Conservation (phyloP, 371 early-diverging fungal species). For the Mortierella sp. region DNA sequence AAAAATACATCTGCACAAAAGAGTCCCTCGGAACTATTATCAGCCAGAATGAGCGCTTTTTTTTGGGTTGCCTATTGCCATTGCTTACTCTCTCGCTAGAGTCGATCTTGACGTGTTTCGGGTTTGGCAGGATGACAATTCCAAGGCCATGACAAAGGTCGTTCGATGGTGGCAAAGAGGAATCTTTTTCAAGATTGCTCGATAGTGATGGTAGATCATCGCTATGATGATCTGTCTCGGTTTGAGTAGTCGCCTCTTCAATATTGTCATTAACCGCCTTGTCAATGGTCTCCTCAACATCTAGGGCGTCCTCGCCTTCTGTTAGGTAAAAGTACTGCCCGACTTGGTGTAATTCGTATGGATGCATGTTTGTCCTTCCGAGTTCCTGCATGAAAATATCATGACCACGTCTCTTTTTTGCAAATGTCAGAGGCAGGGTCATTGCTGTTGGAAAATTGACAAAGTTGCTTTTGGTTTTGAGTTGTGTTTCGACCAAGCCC, state of each 20-base stretch:
- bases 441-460: slow-evolving; percentile 76
- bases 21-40: slow-evolving; percentile 69
- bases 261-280: slow-evolving; percentile 10
- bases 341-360: slow-evolving; percentile 67
- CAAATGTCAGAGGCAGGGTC: slow-evolving; percentile 73
- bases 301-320: slow-evolving; percentile 56
- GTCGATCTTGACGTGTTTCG: slow-evolving; percentile 3
- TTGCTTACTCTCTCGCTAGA: not conserved
- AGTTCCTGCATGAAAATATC: slow-evolving; percentile 73
- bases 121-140: slow-evolving; percentile 38
- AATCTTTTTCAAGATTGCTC: slow-evolving; percentile 6
- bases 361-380: slow-evolving; percentile 61
- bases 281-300: slow-evolving; percentile 10
- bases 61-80: slow-evolving; percentile 5
- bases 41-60: slow-evolving; percentile 71
- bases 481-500: slow-evolving; percentile 70
- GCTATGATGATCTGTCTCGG: slow-evolving; percentile 8
- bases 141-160: slow-evolving; percentile 56
- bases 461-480: slow-evolving; percentile 75
- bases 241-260: slow-evolving; percentile 4
- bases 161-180: slow-evolving; percentile 21
- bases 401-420: slow-evolving; percentile 64
- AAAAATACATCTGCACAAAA: slow-evolving; percentile 76
- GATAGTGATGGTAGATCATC: slow-evolving; percentile 32
- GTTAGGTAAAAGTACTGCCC: slow-evolving; percentile 74